Base-by-base conservation (phyloP, 208 protist genomes). In the Phytomonas sp. region DNA sequence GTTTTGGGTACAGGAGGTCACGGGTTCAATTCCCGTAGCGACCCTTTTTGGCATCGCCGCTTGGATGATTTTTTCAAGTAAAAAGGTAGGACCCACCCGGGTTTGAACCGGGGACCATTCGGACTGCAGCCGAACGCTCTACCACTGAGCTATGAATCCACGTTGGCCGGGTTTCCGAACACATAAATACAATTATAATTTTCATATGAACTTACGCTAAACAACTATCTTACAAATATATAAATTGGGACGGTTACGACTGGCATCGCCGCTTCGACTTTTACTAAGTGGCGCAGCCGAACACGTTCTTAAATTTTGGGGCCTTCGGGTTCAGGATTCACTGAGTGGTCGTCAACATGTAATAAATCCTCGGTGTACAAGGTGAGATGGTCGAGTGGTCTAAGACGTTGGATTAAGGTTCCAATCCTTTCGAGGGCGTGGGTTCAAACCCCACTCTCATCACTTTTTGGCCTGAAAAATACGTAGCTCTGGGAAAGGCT, bases 51-150 rank as follows among this genome's bases (percentile, higher is more conserved):
- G 11, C 20, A 66, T 15, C 61, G 17, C 36, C n/a, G 26, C 28
- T 66, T 67, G 20, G 26, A 20, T 71, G 6, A 31, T 7, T 65
- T 13, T 7, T 8, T 29, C 37, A 76, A 0, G 32, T 26, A 72
- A 89, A 91, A 94, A 91, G 63, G 15, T 15, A 96, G 91, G 91
- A 93, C 87, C 88, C 91, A 96, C 79, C 91, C 89, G 91, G 91
- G 85, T 92, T 96, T 95, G 91, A 96, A 96, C 91, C 91, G 87
- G 91, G 79, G 91, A 94, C 91, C 91, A 87, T 85, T 94, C 91
- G 91, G 91, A 96, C 89, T 96, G 91, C 91, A 96, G 91, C 90
- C 90, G 90, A 93, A 87, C 84, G 90, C 87, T 95, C 90, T 95
- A 95, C 90, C 90, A 91, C 90, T 95, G 86, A 92, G 87, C 89